Evolutionary conservation across 768 basidiomycete genomes (phyloP).

Genomic region (Astraeus odoratus): DNA sequence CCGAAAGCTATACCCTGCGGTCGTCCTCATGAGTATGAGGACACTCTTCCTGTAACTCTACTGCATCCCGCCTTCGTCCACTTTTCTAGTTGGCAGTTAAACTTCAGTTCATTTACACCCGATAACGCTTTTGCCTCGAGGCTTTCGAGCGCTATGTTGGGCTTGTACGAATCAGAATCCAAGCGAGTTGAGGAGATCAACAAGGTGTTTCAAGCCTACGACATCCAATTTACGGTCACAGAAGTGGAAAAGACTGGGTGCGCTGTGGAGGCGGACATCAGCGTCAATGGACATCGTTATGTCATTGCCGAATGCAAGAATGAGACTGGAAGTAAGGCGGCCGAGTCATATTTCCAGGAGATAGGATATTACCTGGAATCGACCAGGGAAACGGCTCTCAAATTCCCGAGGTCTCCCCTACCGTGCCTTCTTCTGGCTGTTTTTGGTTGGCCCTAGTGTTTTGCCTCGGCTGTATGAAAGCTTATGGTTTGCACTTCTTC

Average conservation of each 20-base stretch:
- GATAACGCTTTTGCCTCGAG: conserved; percentile 14
- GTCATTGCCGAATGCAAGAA: conserved; percentile 16
- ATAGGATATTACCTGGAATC: conserved; percentile 15
- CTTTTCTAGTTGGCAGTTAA: conserved; percentile 19
- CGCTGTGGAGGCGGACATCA: conserved; percentile 11
- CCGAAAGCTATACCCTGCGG: conserved; percentile 1
- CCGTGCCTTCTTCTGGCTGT: conserved; percentile 22
- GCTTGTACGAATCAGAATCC: conserved; percentile 13
- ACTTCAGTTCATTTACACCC: conserved; percentile 9
- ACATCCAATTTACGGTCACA: not conserved
- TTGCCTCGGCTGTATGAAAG: not conserved
- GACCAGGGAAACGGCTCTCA: conserved; percentile 5
- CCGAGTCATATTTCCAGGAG: conserved; percentile 23
- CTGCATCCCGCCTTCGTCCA: conserved; percentile 20
- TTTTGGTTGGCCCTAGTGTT: conserved; percentile 12
- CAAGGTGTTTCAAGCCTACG: conserved; percentile 8
- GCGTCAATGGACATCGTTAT: conserved; percentile 3
- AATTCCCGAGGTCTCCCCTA: conserved; percentile 10
- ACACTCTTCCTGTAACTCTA: conserved; percentile 15
- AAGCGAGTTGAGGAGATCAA: conserved; percentile 2
- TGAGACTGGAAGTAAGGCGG: conserved; percentile 11
- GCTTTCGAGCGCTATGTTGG: conserved; percentile 16
- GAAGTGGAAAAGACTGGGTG: conserved; percentile 2
- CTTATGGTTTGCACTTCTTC: not conserved
- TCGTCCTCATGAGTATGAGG: conserved; percentile 7